Evolutionary conservation across 257 asterid genomes (phyloP), one percentile per base, ranked within the genome.

Genomic region (Paulownia fortunei): DNA sequence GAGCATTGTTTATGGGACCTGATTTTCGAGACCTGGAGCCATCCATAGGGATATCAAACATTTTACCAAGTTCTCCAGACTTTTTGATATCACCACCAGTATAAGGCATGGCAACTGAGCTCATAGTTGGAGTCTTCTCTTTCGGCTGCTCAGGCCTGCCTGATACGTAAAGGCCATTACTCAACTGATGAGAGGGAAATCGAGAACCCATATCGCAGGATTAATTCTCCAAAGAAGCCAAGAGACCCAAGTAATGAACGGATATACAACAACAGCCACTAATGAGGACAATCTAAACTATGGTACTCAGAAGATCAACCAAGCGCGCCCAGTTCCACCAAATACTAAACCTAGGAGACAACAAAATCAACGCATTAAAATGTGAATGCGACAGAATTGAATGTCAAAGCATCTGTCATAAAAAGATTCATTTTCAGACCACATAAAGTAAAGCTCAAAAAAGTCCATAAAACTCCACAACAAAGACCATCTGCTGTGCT

Each of bases 31-130:
- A 87, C 66, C 92, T 74, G 61, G 94, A 87, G 55, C 86, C 84
- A 44, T 89, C 94, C 47, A 42, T 68, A 5, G 90, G 88, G 69
- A 91, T 87, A 56, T 89, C 96, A 26, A 86, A 89, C 97, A 92
- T 92, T 80, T 91, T 92, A 21, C 97, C 97, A 0, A 92, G 89
- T 47, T 92, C 97, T 10, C 97, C 97, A 11, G 97, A 92, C 63
- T 82, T 92, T 70, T 87, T 89, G 66, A 92, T 89, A 73, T 91
- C 95, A 12, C 97, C 97, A 7, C 97, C 97, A 16, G 97, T 92
- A 65, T 92, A 92, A 2, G 97, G 97, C 89, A 88, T 82, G 59
- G 96, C 91, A 34, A 88, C 92, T 7, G 97, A 84, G 79, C 90
- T 80, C 81, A 80, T 84, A 16, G 93, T 83, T 7, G 93, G 89